Percentiles rank a stretch among this genome's conserved stretches.
Evolutionary conservation across 2,329 filamentous ascomycete species (phyloP).

Genomic region (Shiraia sp.): DNA sequence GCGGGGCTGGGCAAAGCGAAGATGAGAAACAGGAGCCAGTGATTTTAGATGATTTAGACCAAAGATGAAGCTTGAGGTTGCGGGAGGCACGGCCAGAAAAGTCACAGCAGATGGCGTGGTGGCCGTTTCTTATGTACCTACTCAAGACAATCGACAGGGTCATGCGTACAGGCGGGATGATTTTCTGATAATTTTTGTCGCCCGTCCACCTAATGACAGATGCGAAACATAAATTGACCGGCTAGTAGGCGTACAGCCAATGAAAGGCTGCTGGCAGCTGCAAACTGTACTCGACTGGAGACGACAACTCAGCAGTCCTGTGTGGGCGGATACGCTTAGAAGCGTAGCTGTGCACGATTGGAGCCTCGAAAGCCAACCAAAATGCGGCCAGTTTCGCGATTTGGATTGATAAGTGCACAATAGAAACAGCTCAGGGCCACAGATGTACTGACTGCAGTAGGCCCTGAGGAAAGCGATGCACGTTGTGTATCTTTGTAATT

Average conservation of each 20-base stretch:
- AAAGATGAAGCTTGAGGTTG: not conserved
- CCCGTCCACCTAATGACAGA: slow-evolving; percentile 36
- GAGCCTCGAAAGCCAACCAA: slow-evolving; percentile 24
- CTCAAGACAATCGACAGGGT: slow-evolving; percentile 31
- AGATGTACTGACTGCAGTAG: not conserved
- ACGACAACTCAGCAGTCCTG: slow-evolving; percentile 46
- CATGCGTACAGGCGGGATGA: slow-evolving; percentile 46
- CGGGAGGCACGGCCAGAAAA: not conserved
- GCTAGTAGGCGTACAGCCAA: slow-evolving; percentile 38
- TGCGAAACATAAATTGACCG: slow-evolving; percentile 42
- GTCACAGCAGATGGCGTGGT: slow-evolving; percentile 18
- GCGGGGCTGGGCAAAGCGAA: slow-evolving; percentile 8
- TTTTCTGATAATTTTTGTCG: slow-evolving; percentile 30
- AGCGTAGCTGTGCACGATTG: slow-evolving; percentile 29
- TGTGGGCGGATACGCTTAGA: slow-evolving; percentile 31
- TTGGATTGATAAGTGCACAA: slow-evolving; percentile 5
- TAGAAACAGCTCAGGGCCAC: not conserved
- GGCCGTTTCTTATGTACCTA: slow-evolving; percentile 35
- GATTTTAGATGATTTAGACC: slow-evolving; percentile 1
- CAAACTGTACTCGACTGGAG: slow-evolving; percentile 33
- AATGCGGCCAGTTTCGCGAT: slow-evolving; percentile 10
- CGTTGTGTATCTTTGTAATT: not conserved
- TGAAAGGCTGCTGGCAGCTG: slow-evolving; percentile 23
- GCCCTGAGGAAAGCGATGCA: not conserved
- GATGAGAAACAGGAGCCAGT: slow-evolving; percentile 11